phyloP scores from a whole-genome alignment of 2,329 filamentous ascomycete species.

The Podosphaera aphanis region DNA sequence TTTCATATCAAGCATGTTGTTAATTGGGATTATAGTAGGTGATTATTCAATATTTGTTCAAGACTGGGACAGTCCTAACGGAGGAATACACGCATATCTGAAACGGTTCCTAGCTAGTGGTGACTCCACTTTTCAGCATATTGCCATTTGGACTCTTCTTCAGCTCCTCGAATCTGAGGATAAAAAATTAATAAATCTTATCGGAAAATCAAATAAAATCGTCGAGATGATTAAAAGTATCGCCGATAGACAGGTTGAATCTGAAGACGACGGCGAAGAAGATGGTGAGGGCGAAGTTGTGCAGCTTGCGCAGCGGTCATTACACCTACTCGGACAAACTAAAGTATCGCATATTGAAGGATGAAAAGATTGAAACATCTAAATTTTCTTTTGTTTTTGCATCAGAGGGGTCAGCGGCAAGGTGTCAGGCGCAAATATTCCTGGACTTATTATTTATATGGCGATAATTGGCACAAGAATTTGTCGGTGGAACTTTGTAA shows the following conservation, averaged over 20 bases:
- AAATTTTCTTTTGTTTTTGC: conserved; percentile 14
- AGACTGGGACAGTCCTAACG: conserved; percentile 79
- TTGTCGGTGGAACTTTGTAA: background rate
- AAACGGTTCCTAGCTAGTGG: conserved; percentile 81
- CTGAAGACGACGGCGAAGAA: conserved; percentile 65
- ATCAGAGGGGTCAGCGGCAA: conserved; percentile 14
- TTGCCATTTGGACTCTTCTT: conserved; percentile 91
- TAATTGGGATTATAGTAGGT: conserved; percentile 38
- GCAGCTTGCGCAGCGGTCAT: conserved; percentile 66
- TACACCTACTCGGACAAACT: conserved; percentile 56
- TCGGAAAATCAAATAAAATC: conserved; percentile 74
- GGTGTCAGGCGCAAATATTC: conserved; percentile 15
- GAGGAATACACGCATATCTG: conserved; percentile 87
- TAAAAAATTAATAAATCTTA: conserved; percentile 63
- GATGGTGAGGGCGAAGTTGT: conserved; percentile 88
- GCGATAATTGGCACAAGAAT: conserved; percentile 16
- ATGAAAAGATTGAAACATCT: conserved; percentile 19
- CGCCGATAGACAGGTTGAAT: conserved; percentile 68
- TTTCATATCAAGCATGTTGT: conserved; percentile 1
- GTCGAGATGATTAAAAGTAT: conserved; percentile 82
- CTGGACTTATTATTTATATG: conserved; percentile 9
- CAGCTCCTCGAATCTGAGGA: conserved; percentile 93
- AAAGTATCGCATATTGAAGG: conserved; percentile 64
- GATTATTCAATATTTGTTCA: conserved; percentile 92
- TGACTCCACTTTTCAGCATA: conserved; percentile 95